A percentile compares a stretch with the other conserved stretches of the same genome.
Conservation (phyloP, 2,329 filamentous ascomycete genomes). For the Penicillium concentricum region DNA sequence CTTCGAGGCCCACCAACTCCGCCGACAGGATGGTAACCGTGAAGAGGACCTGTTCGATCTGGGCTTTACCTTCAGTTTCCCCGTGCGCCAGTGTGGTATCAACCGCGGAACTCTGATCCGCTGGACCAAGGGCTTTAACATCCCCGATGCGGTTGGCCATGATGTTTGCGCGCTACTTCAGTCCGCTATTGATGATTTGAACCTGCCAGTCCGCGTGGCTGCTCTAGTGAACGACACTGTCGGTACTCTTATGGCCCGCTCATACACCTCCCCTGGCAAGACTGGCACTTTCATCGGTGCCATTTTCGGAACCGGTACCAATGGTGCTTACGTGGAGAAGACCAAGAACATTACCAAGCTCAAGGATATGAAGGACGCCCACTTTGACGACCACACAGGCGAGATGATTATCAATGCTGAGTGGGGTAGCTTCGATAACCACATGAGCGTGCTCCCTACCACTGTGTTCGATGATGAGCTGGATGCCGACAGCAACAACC, state of each 20-base stretch:
- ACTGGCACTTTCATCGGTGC: conserved; percentile 85
- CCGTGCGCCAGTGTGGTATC: conserved; percentile 88
- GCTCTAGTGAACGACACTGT: conserved; percentile 97
- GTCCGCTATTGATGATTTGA: conserved; percentile 79
- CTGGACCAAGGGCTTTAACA: conserved; percentile 99
- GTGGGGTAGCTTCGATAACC: conserved; percentile 98
- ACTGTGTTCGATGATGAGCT: conserved; percentile 79
- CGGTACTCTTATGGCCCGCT: conserved; percentile 94
- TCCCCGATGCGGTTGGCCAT: conserved; percentile 88
- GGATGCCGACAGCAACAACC: conserved; percentile 80
- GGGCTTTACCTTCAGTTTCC: conserved; percentile 99
- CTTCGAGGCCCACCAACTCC: conserved; percentile 68
- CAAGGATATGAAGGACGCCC: conserved; percentile 51
- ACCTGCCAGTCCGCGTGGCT: conserved; percentile 88
- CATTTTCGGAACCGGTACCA: conserved; percentile 97
- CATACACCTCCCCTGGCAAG: conserved; percentile 88
- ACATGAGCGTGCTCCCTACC: conserved; percentile 79
- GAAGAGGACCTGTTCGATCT: conserved; percentile 84
- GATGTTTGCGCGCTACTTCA: conserved; percentile 92
- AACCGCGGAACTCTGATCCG: conserved; percentile 92
- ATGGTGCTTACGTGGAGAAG: conserved; percentile 96
- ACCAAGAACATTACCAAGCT: conserved; percentile 80
- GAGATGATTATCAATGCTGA: conserved; percentile 98
- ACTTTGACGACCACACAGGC: conserved; percentile 75
- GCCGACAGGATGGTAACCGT: conserved; percentile 61